Evolutionary conservation across 2,329 filamentous ascomycete genomes (phyloP), one percentile per base, ranked within the genome.

Genomic region (Xylaria sp.): DNA sequence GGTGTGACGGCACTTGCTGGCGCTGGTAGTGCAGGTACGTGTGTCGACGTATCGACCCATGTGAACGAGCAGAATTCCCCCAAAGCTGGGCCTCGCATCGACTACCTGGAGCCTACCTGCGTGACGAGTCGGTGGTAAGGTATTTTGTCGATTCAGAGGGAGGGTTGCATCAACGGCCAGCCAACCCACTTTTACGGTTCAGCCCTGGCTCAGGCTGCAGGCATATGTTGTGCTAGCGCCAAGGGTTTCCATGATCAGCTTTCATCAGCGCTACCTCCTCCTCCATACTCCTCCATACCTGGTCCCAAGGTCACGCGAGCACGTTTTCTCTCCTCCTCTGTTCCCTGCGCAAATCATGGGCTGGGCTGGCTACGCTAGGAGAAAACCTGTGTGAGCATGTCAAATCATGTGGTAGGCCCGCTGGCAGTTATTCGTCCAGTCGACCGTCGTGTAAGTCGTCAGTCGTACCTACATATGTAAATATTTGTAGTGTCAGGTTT

Each of bases 121-220:
- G 23, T 4, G 23, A 30, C 23, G 23, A 30, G 23, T 30, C 23
- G 23, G 23, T 30, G 23, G 23, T 30, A 30, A 42, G 37, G 9
- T 42, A 42, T 13, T 42, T 2, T 51, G 8, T 6, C 49, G 13
- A 34, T 16, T 11, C 13, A 35, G 55, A 30, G 5, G 23, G 51
- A 54, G 60, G 55, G 60, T 65, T 65, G 54, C 61, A 59, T 61
- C 51, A 55, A 46, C 58, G 52, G 61, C 58, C 63, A 55, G 61
- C 61, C 55, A 54, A 54, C 57, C 55, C 56, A 56, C 54, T 53
- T 53, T 57, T 49, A 57, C 47, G 52, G 56, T 54, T 60, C 58
- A 63, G 61, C 60, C 58, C 60, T 53, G 57, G 57, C 23, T 56
- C 57, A 60, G 62, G 53, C 54, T 42, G 53, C 57, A 60, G 62